Evolutionary conservation across 352 stramenopile genomes (phyloP).

Genomic region (Phytophthora foliorum): DNA sequence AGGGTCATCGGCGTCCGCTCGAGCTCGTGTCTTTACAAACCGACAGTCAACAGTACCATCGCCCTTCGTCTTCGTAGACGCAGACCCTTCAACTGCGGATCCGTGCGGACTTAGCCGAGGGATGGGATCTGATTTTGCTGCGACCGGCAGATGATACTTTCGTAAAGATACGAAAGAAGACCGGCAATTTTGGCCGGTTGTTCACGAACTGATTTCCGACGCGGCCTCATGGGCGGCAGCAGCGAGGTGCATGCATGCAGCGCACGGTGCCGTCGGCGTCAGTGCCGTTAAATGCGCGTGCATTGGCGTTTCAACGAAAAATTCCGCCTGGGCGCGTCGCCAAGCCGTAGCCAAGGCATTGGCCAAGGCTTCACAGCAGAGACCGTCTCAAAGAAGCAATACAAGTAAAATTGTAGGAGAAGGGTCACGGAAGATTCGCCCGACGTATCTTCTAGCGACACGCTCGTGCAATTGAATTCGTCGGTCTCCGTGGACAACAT

Average conservation of each 20-base stretch:
- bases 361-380: neutral
- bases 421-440: slow-evolving; percentile 21
- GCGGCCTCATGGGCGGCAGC: neutral
- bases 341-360: neutral
- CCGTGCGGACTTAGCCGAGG: slow-evolving; percentile 19
- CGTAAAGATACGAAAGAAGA: slow-evolving; percentile 6
- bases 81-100: neutral
- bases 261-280: neutral
- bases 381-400: slow-evolving; percentile 17
- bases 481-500: no score
- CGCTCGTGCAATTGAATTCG: slow-evolving; percentile 29
- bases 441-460: slow-evolving; percentile 19
- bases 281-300: slow-evolving; percentile 8
- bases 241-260: slow-evolving; percentile 9
- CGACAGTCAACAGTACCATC: slow-evolving; percentile 17
- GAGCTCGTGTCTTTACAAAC: slow-evolving; percentile 28
- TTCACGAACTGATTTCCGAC: slow-evolving; percentile 17
- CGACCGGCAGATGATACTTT: neutral
- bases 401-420: slow-evolving; percentile 11
- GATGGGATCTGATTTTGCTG: neutral
- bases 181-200: neutral
- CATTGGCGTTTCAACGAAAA: slow-evolving; percentile 16
- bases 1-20: slow-evolving; percentile 14
- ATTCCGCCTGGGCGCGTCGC: neutral
- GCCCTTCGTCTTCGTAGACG: neutral